These are phyloP conservation scores for Cymodocea nodosa DNA, from an alignment of 116 monocot genomes.

Conservation along the genomic window DNA sequence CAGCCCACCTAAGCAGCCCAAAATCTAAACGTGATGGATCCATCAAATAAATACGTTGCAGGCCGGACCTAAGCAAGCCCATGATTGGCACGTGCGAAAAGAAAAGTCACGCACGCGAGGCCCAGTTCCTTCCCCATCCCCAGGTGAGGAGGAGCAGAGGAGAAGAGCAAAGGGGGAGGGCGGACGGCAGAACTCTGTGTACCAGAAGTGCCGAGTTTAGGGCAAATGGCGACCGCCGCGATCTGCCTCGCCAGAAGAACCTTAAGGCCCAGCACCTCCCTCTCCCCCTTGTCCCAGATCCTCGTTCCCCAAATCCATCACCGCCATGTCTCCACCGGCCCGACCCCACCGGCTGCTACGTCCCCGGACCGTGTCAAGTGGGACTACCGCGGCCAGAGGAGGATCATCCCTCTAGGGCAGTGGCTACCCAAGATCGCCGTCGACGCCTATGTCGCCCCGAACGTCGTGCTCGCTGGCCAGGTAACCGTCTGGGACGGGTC, in stretches of 20 bases:
- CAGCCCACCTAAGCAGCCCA: no score
- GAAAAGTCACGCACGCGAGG: no score
- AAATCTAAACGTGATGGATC: no score
- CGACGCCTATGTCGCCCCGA: constrained; percentile 89
- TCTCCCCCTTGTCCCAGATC: background rate
- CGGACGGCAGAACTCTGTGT: no score
- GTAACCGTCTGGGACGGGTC: constrained; percentile 74
- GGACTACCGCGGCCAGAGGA: constrained; percentile 88
- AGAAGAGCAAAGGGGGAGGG: no score
- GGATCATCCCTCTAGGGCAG: constrained; percentile 74
- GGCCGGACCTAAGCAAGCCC: no score
- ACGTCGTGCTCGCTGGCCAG: constrained; percentile 90
- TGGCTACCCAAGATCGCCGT: constrained; percentile 89
- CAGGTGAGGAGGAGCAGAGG: no score
- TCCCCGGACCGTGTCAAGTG: constrained; percentile 52
- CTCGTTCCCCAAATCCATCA: background rate
- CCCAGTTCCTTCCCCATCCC: no score
- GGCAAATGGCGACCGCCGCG: constrained; percentile 3
- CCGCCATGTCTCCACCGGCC: background rate
- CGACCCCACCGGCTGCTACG: constrained; percentile 6
- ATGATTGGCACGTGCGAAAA: no score
- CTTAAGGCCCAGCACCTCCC: background rate
- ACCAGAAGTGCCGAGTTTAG: no score
- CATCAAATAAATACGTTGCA: no score
- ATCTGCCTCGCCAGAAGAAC: constrained; percentile 3